These are phyloP conservation scores for Huntiella omanensis DNA, from an alignment of 2,329 filamentous ascomycete species.

Conservation along the genomic window DNA sequence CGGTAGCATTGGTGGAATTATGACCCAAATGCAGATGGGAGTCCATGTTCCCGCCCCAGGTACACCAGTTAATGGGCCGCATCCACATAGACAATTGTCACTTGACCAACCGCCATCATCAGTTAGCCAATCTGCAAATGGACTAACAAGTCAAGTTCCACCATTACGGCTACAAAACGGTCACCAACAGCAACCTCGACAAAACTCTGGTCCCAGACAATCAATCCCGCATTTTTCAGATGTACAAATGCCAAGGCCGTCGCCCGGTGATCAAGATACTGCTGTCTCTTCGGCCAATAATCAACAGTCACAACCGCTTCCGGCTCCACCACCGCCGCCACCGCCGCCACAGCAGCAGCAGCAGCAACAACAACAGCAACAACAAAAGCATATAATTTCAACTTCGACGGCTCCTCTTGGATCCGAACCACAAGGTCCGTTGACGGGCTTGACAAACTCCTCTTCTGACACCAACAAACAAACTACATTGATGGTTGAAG, in stretches of 20 bases:
- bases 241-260: too few relatives aligned
- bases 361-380: background rate
- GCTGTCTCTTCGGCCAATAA: too few relatives aligned
- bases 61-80: background rate
- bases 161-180: background rate
- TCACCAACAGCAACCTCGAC: background rate
- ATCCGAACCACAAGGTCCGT: conserved; percentile 6
- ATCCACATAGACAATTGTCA: background rate
- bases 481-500: conserved; percentile 16
- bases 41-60: background rate
- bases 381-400: background rate
- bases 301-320: too few relatives aligned
- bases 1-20: too few relatives aligned
- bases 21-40: background rate
- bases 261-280: too few relatives aligned
- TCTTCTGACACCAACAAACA: conserved; percentile 7
- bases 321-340: background rate
- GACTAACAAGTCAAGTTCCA: background rate
- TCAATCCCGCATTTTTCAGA: too few relatives aligned
- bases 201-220: background rate
- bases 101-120: background rate
- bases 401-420: conserved; percentile 4
- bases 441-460: conserved; percentile 3
- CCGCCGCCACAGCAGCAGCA: background rate
- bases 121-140: background rate